These are phyloP conservation scores for Paecilomyces formosus DNA, from an alignment of 2,329 filamentous ascomycete genomes.

Conservation along the genomic window DNA sequence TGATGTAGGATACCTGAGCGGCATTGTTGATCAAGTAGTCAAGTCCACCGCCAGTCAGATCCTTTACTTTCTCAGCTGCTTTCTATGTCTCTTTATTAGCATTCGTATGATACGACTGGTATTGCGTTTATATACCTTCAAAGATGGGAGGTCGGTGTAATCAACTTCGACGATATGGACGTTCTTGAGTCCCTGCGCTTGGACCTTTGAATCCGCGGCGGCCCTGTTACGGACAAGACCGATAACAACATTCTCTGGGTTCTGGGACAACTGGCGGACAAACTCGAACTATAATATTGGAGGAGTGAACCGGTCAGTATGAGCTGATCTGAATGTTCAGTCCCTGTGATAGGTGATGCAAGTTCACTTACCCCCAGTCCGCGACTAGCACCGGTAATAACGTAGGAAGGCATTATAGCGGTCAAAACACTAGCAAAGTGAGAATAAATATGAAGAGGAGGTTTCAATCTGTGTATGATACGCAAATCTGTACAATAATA, in stretches of 20 bases:
- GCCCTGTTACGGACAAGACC: constrained; percentile 44
- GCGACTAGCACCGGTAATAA: constrained; percentile 17
- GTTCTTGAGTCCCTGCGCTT: constrained; percentile 18
- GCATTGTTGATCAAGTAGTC: constrained; percentile 51
- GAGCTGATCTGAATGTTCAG: not conserved
- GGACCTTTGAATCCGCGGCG: constrained; percentile 37
- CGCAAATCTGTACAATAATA: not conserved
- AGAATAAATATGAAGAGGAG: not conserved
- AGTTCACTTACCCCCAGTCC: constrained; percentile 12
- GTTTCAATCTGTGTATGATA: not conserved
- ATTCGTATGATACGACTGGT: not conserved
- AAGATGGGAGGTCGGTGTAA: constrained; percentile 29
- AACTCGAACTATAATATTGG: constrained; percentile 40
- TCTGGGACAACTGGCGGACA: constrained; percentile 38
- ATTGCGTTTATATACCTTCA: constrained; percentile 27
- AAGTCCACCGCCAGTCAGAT: constrained; percentile 21
- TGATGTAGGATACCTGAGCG: constrained; percentile 24
- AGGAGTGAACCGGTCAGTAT: not conserved
- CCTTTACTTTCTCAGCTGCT: constrained; percentile 11
- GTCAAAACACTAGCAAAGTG: not conserved
- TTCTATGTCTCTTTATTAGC: not conserved
- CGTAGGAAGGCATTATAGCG: constrained; percentile 13
- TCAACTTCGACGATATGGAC: constrained; percentile 40
- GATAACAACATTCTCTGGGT: constrained; percentile 39
- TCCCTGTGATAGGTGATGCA: not conserved